A percentile compares a stretch with the other conserved stretches of the same genome.
Evolutionary conservation across 331 rosid species (phyloP).

Genomic region (Dryas integrifolia): DNA sequence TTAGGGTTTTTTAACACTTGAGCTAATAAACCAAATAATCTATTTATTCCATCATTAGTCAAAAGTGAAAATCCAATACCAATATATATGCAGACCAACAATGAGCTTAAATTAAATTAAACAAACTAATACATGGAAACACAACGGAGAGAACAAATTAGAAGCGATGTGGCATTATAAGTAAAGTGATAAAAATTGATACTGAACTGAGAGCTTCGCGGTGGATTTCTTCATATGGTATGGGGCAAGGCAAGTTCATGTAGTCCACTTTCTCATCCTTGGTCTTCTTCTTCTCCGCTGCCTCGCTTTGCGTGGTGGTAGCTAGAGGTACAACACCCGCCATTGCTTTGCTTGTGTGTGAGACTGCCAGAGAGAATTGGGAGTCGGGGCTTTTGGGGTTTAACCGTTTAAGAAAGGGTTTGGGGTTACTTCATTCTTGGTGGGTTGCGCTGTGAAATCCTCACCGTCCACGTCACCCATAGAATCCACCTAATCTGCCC

Average conservation of each 20-base stretch:
- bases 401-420: not conserved
- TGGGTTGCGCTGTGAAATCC: not conserved
- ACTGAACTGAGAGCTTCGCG: conserved; percentile 88
- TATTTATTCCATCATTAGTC: too few species aligned
- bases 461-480: not conserved
- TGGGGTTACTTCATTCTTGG: not conserved
- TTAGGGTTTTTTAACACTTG: too few species aligned
- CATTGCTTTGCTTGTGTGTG: not conserved
- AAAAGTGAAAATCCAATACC: too few species aligned
- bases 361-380: too few species aligned
- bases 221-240: conserved; percentile 89
- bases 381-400: not conserved
- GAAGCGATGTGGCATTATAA: too few species aligned
- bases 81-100: too few species aligned
- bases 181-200: not conserved
- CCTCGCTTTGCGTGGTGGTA: not conserved
- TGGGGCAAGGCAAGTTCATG: conserved; percentile 77
- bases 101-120: too few species aligned
- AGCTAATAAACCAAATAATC: too few species aligned
- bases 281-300: conserved; percentile 23
- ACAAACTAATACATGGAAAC: too few species aligned
- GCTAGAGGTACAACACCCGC: conserved; percentile 1
- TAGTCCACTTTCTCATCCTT: conserved; percentile 58
- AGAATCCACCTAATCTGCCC: too few species aligned
- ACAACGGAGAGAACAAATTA: too few species aligned